These are phyloP conservation scores for Cicer yamashitae DNA, from an alignment of 306 rosid species.

Conservation along the genomic window DNA sequence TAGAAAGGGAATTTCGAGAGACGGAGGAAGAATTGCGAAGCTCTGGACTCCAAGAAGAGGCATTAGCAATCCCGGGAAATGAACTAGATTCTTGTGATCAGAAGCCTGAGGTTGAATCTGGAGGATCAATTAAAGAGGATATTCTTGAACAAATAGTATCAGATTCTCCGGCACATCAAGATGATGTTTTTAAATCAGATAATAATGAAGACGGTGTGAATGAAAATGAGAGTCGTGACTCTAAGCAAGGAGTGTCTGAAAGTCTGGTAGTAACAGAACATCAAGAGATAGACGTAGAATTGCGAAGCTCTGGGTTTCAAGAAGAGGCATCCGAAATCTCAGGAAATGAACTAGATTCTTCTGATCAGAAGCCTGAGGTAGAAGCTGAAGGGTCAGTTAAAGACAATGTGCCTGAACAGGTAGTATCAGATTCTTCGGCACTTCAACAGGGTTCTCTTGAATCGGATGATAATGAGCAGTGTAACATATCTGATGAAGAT, in stretches of 20 bases:
- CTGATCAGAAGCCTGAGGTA: slow-evolving; percentile 42
- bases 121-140: slow-evolving; percentile 29
- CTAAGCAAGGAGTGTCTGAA: slow-evolving; percentile 35
- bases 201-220: slow-evolving; percentile 23
- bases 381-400: slow-evolving; percentile 23
- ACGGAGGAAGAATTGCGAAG: slow-evolving; percentile 46
- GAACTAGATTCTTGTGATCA: slow-evolving; percentile 49
- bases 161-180: background rate
- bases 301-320: slow-evolving; percentile 36
- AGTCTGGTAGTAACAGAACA: background rate
- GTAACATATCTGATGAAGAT: slow-evolving; percentile 31
- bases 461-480: slow-evolving; percentile 34
- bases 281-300: slow-evolving; percentile 39
- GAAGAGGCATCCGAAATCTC: slow-evolving; percentile 18
- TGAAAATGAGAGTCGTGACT: slow-evolving; percentile 41
- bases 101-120: slow-evolving; percentile 34
- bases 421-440: slow-evolving; percentile 4
- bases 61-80: slow-evolving; percentile 30
- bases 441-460: slow-evolving; percentile 6
- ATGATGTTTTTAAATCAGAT: slow-evolving; percentile 3
- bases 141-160: slow-evolving; percentile 5
- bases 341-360: slow-evolving; percentile 46
- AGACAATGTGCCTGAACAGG: slow-evolving; percentile 27
- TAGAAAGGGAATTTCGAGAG: slow-evolving; percentile 34
- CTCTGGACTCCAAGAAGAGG: slow-evolving; percentile 40